Evolutionary conservation across 768 basidiomycete species (phyloP).

Genomic region (Mycena galopus): DNA sequence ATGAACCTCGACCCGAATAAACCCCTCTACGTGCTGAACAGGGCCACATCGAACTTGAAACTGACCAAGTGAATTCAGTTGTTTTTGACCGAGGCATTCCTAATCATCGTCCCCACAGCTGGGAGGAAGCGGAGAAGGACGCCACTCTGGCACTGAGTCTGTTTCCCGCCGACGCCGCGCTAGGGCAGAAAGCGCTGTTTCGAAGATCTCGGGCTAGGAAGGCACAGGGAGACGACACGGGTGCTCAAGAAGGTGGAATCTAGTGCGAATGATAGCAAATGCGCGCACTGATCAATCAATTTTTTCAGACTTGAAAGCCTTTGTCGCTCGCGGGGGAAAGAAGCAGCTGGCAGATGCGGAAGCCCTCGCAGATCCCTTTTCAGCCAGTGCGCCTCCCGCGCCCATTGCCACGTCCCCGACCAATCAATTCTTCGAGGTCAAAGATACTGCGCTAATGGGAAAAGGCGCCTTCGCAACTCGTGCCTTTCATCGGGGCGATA

Average conservation of each 20-base stretch:
- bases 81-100: background rate
- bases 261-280: background rate
- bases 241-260: slow-evolving; percentile 6
- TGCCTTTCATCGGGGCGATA: slow-evolving; percentile 35
- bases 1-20: slow-evolving; percentile 12
- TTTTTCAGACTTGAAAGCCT: slow-evolving; percentile 13
- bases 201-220: slow-evolving; percentile 17
- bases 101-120: background rate
- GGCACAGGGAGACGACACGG: slow-evolving; percentile 6
- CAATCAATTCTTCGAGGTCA: slow-evolving; percentile 6
- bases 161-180: background rate
- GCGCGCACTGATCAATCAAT: background rate
- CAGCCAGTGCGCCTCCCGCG: background rate
- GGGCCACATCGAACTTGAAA: slow-evolving; percentile 19
- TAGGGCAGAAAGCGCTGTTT: slow-evolving; percentile 10
- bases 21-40: slow-evolving; percentile 13
- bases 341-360: slow-evolving; percentile 13
- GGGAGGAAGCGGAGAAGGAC: slow-evolving; percentile 13
- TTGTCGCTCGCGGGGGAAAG: slow-evolving; percentile 13
- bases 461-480: slow-evolving; percentile 37
- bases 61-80: background rate
- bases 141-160: slow-evolving; percentile 3
- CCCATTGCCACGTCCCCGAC: background rate
- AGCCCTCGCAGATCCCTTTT: background rate
- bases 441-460: slow-evolving; percentile 24